Base-by-base conservation (phyloP, 768 basidiomycete species). In the Coprinopsis marcescibilis region DNA sequence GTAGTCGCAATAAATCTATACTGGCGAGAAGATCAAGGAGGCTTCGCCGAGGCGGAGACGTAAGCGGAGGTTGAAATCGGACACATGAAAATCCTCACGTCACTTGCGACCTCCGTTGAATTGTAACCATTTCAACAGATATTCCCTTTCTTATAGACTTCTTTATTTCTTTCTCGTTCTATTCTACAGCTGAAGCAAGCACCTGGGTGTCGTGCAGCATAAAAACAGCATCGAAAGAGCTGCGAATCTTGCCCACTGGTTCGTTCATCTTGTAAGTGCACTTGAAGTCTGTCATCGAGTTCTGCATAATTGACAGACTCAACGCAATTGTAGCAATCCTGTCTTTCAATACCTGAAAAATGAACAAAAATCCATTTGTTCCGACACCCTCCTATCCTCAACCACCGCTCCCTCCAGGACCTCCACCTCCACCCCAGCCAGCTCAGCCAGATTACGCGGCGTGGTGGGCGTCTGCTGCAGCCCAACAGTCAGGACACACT, bases 281-380 rank as follows among this genome's bases (percentile, higher is more conserved):
- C n/a, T n/a, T n/a, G n/a, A n/a, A n/a, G n/a, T n/a, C n/a, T n/a
- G n/a, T n/a, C n/a, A n/a, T n/a, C n/a, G n/a, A n/a, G n/a, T n/a
- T n/a, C n/a, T n/a, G n/a, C n/a, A n/a, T n/a, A n/a, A n/a, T n/a
- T n/a, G n/a, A n/a, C n/a, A n/a, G n/a, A n/a, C n/a, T n/a, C n/a
- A n/a, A n/a, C n/a, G n/a, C n/a, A n/a, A n/a, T n/a, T n/a, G n/a
- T n/a, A n/a, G n/a, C n/a, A n/a, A n/a, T n/a, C n/a, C n/a, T n/a
- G n/a, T n/a, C n/a, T n/a, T n/a, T n/a, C n/a, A n/a, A n/a, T n/a
- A n/a, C n/a, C n/a, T n/a, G n/a, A n/a, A n/a, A 43, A 49, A 89
- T 89, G 87, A 85, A 89, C 70, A 89, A 88, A 68, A 89, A 89
- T 62, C 87, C 87, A 0, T 89, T 89, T 54, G 73, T 81, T 49